Evolutionary conservation across 2,329 filamentous ascomycete species (phyloP).

Genomic region (Colletotrichum sublineola): DNA sequence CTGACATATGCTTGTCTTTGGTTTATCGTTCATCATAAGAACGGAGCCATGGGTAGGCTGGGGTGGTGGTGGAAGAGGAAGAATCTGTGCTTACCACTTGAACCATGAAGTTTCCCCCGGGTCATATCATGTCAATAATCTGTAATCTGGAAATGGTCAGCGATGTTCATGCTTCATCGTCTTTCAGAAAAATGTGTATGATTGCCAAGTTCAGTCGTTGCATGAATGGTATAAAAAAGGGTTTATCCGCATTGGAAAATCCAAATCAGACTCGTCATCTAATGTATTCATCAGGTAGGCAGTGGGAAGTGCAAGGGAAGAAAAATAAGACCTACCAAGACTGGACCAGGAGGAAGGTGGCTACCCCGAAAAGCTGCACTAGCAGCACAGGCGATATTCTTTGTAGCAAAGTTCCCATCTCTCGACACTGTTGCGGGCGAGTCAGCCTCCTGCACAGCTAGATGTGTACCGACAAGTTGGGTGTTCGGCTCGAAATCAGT

Average conservation of each 20-base stretch:
- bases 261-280: constrained; percentile 77
- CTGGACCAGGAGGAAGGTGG: background rate
- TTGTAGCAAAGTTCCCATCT: background rate
- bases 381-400: background rate
- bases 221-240: constrained; percentile 69
- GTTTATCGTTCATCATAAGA: constrained; percentile 44
- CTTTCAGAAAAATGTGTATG: constrained; percentile 9
- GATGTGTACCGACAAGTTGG: constrained; percentile 20
- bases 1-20: constrained; percentile 46
- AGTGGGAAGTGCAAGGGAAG: constrained; percentile 44
- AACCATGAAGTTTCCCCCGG: background rate
- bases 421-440: constrained; percentile 18
- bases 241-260: constrained; percentile 73
- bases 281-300: constrained; percentile 59
- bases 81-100: constrained; percentile 24
- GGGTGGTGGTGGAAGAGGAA: background rate
- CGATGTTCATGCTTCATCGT: constrained; percentile 28
- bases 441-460: constrained; percentile 24
- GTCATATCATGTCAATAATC: background rate
- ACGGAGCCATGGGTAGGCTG: constrained; percentile 35
- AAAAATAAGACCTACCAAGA: constrained; percentile 39
- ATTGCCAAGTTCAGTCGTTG: constrained; percentile 58
- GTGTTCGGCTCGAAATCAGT: constrained; percentile 72
- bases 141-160: constrained; percentile 31
- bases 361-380: background rate